Evolutionary conservation across 345 rosid genomes (phyloP).

Genomic region (Melastoma malabathricum): DNA sequence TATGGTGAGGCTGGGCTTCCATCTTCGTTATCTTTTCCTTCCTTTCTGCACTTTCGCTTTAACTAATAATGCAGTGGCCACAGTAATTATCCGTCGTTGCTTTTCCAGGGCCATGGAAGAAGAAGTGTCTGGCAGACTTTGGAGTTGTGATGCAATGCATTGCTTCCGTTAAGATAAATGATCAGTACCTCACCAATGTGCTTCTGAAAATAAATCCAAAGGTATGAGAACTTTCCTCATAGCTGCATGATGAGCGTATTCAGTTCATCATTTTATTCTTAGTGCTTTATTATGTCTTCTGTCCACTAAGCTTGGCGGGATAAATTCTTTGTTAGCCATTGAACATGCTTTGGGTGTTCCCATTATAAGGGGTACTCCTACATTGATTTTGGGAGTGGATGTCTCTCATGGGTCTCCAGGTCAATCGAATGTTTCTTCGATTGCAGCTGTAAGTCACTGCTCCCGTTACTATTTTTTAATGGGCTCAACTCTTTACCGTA

Average conservation of each 20-base stretch:
- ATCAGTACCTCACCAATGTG: constrained; percentile 77
- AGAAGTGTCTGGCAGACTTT: constrained; percentile 43
- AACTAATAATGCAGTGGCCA: not conserved
- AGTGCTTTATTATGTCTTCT: not conserved
- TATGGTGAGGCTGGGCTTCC: constrained; percentile 33
- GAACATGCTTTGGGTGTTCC: constrained; percentile 43
- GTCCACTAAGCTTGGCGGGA: constrained; percentile 66
- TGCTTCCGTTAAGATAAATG: constrained; percentile 50
- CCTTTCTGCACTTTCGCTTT: not conserved
- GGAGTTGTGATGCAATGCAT: constrained; percentile 85
- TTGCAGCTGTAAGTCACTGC: constrained; percentile 52
- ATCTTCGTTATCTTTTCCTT: not conserved
- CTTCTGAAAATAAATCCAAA: constrained; percentile 82
- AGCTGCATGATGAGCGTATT: not conserved
- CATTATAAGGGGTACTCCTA: constrained; percentile 49
- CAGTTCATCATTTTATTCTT: not conserved
- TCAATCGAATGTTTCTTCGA: constrained; percentile 54
- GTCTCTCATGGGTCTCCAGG: constrained; percentile 94
- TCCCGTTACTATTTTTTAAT: constrained; percentile 1
- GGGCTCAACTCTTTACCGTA: constrained; percentile 3
- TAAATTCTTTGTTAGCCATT: constrained; percentile 68
- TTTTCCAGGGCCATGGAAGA: constrained; percentile 80
- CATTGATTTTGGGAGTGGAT: constrained; percentile 94
- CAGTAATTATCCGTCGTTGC: constrained; percentile 9
- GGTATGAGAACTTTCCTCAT: constrained; percentile 20